A percentile compares a stretch with the other conserved stretches of the same genome.
phyloP scores from a whole-genome alignment of 1,284 basidiomycete species.

The Vanrija sp. region DNA sequence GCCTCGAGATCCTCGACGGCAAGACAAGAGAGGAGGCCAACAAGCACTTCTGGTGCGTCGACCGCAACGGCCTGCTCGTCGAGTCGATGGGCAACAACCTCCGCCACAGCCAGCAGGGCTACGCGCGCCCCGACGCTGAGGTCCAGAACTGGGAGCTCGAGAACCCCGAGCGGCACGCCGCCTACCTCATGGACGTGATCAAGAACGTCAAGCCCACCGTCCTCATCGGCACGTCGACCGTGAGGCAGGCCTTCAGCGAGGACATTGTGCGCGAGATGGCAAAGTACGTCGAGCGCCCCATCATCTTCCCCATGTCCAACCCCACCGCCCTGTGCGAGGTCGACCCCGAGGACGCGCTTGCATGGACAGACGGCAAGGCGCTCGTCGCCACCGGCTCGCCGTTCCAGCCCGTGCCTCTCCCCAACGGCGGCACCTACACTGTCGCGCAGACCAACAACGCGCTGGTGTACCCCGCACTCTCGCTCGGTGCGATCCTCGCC shows the following conservation, averaged over 20 bases:
- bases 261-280: constrained; percentile 67
- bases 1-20: constrained; percentile 61
- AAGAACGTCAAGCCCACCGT: constrained; percentile 67
- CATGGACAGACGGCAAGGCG: constrained; percentile 70
- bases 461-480: constrained; percentile 73
- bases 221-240: constrained; percentile 78
- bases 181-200: constrained; percentile 56
- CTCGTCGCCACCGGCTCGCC: constrained; percentile 77
- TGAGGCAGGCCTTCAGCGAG: constrained; percentile 73
- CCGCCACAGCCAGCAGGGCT: constrained; percentile 47
- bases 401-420: constrained; percentile 68
- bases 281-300: constrained; percentile 64
- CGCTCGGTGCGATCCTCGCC: constrained; percentile 65
- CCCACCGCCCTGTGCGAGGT: constrained; percentile 73
- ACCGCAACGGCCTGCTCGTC: constrained; percentile 50
- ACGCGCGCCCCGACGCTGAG: constrained; percentile 50
- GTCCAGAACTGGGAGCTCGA: constrained; percentile 41
- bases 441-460: constrained; percentile 56
- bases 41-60: constrained; percentile 60
- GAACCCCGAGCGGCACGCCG: constrained; percentile 22
- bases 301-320: constrained; percentile 79
- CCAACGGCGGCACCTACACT: constrained; percentile 52
- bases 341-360: constrained; percentile 54
- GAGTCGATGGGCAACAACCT: constrained; percentile 46
- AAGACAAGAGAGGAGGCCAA: constrained; percentile 62